These are phyloP conservation scores for Lactarius hengduanensis DNA, from an alignment of 768 basidiomycete genomes.

Conservation along the genomic window DNA sequence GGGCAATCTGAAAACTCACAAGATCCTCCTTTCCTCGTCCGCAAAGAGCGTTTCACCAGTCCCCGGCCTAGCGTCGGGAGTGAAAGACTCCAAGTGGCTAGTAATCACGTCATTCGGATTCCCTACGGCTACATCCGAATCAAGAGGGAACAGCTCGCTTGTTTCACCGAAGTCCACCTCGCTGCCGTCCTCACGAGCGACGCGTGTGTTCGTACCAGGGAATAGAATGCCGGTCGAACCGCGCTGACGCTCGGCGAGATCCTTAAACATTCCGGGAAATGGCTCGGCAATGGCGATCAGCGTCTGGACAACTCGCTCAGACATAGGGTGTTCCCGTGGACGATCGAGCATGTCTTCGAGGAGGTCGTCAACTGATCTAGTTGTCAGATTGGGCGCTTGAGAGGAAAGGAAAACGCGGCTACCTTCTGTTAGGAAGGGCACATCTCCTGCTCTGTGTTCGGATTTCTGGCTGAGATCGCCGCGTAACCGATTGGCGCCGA, in stretches of 20 bases:
- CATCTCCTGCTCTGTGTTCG: background rate
- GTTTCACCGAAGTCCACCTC: conserved; percentile 54
- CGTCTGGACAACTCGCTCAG: conserved; percentile 3
- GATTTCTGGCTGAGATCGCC: conserved; percentile 1
- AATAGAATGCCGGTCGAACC: conserved; percentile 56
- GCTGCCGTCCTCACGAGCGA: conserved; percentile 54
- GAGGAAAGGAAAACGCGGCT: background rate
- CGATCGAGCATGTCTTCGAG: conserved; percentile 3
- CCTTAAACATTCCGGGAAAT: conserved; percentile 16
- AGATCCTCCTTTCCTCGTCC: conserved; percentile 60
- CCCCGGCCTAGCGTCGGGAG: conserved; percentile 62
- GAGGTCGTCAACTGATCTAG: conserved; percentile 54
- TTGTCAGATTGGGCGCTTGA: background rate
- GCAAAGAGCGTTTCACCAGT: conserved; percentile 68
- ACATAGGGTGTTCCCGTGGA: background rate
- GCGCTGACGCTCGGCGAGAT: conserved; percentile 29
- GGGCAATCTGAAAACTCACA: conserved; percentile 41
- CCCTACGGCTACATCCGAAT: conserved; percentile 55
- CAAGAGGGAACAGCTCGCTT: conserved; percentile 62
- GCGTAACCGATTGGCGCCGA: conserved; percentile 7
- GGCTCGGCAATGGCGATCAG: conserved; percentile 12
- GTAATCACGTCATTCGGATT: conserved; percentile 65
- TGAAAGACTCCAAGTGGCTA: conserved; percentile 62
- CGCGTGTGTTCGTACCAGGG: conserved; percentile 61
- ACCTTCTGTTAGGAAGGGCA: conserved; percentile 8